phyloP scores from a whole-genome alignment of 768 basidiomycete genomes.

The Boletus tylopilopsis region DNA sequence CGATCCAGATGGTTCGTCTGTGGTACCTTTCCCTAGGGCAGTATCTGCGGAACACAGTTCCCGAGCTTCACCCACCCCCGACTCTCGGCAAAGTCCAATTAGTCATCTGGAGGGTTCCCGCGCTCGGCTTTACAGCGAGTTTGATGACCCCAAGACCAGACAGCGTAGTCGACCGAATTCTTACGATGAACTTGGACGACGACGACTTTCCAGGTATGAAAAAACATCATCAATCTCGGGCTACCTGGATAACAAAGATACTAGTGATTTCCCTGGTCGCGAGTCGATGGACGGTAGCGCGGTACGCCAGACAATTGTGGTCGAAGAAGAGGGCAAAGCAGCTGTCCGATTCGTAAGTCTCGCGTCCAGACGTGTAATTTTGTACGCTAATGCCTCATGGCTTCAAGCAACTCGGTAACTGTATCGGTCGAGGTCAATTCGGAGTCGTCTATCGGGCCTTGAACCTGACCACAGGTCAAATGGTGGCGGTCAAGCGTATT shows the following conservation, averaged over 20 bases:
- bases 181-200: constrained; percentile 62
- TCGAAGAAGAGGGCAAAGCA: constrained; percentile 78
- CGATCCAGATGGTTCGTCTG: constrained; percentile 34
- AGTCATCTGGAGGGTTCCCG: constrained; percentile 40
- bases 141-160: constrained; percentile 52
- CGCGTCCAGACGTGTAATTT: neutral
- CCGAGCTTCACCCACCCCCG: constrained; percentile 36
- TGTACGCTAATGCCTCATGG: constrained; percentile 8
- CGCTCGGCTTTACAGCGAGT: constrained; percentile 71
- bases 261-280: constrained; percentile 62
- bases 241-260: constrained; percentile 46
- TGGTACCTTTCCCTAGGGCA: constrained; percentile 65
- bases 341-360: constrained; percentile 79
- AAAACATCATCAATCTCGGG: constrained; percentile 69
- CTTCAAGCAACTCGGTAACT: constrained; percentile 91
- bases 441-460: constrained; percentile 94
- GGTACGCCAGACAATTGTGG: constrained; percentile 64
- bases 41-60: constrained; percentile 47
- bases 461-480: constrained; percentile 91
- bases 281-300: constrained; percentile 63
- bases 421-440: constrained; percentile 96
- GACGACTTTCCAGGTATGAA: constrained; percentile 62
- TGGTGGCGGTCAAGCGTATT: constrained; percentile 99
- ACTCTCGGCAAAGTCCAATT: constrained; percentile 27
- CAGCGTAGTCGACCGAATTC: constrained; percentile 60